Evolutionary conservation across 2,329 filamentous ascomycete genomes (phyloP).

Genomic region (Paecilomyces fulvus): DNA sequence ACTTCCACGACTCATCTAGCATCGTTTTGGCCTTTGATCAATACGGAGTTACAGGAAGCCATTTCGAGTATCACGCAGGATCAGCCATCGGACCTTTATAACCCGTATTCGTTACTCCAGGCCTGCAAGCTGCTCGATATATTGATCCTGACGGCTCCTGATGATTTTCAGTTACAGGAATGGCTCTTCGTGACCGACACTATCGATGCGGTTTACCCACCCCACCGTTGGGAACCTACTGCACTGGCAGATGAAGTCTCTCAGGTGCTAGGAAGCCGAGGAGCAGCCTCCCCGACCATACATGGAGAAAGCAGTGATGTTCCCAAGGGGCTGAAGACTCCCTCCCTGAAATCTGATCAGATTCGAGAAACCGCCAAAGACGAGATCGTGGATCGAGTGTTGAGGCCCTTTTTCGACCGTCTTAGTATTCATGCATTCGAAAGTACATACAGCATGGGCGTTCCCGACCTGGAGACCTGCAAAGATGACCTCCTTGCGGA

Average conservation of each 20-base stretch:
- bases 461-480: slow-evolving; percentile 58
- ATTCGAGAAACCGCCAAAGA: slow-evolving; percentile 47
- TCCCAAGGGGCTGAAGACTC: slow-evolving; percentile 24
- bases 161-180: slow-evolving; percentile 96
- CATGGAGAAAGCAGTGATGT: slow-evolving; percentile 21
- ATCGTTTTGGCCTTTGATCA: slow-evolving; percentile 82
- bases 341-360: slow-evolving; percentile 37
- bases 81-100: slow-evolving; percentile 67
- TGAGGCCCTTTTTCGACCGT: slow-evolving; percentile 83
- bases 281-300: slow-evolving; percentile 15
- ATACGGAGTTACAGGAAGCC: slow-evolving; percentile 72
- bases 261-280: slow-evolving; percentile 56
- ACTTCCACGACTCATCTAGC: slow-evolving; percentile 72
- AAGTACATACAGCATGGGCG: slow-evolving; percentile 77
- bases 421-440: slow-evolving; percentile 92
- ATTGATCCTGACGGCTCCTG: slow-evolving; percentile 75
- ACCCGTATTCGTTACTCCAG: slow-evolving; percentile 69
- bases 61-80: slow-evolving; percentile 65
- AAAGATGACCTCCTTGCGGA: slow-evolving; percentile 59
- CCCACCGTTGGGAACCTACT: slow-evolving; percentile 57
- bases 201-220: slow-evolving; percentile 86
- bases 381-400: slow-evolving; percentile 63
- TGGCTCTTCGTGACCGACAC: slow-evolving; percentile 98
- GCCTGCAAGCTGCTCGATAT: slow-evolving; percentile 90
- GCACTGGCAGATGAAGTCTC: slow-evolving; percentile 79